These are phyloP conservation scores for Candida corydali DNA, from an alignment of 805 yeast genomes.

Conservation along the genomic window DNA sequence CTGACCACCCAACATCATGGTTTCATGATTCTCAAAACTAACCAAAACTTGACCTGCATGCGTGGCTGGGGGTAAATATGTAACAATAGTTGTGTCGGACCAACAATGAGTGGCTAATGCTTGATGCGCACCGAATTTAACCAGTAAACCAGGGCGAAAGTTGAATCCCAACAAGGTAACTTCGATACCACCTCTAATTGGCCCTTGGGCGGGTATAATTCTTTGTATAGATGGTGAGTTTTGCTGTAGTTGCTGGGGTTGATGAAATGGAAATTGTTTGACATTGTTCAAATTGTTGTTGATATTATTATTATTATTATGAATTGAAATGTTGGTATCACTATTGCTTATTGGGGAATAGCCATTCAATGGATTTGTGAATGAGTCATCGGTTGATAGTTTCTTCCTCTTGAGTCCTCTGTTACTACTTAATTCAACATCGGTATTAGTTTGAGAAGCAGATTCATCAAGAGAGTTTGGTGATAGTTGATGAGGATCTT, in stretches of 20 bases:
- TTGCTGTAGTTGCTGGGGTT: slow-evolving; percentile 10
- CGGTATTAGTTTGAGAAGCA: slow-evolving; percentile 42
- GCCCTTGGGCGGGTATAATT: slow-evolving; percentile 93
- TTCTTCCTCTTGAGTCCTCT: slow-evolving; percentile 48
- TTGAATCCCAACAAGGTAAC: slow-evolving; percentile 85
- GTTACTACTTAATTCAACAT: slow-evolving; percentile 19
- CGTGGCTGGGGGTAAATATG: slow-evolving; percentile 88
- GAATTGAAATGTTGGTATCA: slow-evolving; percentile 35
- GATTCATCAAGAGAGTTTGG: slow-evolving; percentile 63
- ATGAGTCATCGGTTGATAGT: slow-evolving; percentile 44
- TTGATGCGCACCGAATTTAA: slow-evolving; percentile 78
- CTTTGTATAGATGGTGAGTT: slow-evolving; percentile 65
- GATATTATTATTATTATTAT: slow-evolving; percentile 10
- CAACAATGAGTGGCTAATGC: slow-evolving; percentile 91
- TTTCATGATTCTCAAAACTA: slow-evolving; percentile 59
- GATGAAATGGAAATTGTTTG: slow-evolving; percentile 7
- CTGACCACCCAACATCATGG: slow-evolving; percentile 21
- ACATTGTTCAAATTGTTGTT: no score
- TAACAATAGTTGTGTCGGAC: slow-evolving; percentile 91
- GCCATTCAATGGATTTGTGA: slow-evolving; percentile 38
- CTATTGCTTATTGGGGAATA: slow-evolving; percentile 45
- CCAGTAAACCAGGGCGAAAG: slow-evolving; percentile 77
- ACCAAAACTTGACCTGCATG: slow-evolving; percentile 90
- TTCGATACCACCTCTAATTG: slow-evolving; percentile 93
- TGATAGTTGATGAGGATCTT: slow-evolving; percentile 42